Base-by-base conservation (phyloP, 768 basidiomycete genomes). In the Amanita fuliginea region DNA sequence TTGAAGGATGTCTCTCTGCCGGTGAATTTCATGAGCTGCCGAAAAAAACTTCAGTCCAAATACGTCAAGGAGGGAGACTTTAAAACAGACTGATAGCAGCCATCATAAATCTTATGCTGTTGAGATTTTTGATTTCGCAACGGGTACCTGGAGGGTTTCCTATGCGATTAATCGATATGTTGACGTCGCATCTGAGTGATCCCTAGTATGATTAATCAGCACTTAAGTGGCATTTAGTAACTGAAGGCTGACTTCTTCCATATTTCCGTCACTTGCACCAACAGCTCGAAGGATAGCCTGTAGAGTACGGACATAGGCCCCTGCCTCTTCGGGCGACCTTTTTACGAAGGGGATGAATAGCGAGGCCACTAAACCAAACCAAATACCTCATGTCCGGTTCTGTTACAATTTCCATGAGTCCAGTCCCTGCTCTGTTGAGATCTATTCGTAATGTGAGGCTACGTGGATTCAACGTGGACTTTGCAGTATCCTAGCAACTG, bases 51-150 rank as follows among this genome's bases (percentile, higher is more conserved):
- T 9, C 42, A 26, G 41, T 56, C 46, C n/a, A n/a, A 30, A 21
- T 42, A 24, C 32, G 13, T 2, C 11, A 11, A 32, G 43, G 3
- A 8, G 7, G 33, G 41, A 42, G 39, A 43, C 35, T 22, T 24
- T 46, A 11, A 21, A 39, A 67, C 77, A 13, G 51, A 96, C 95
- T 75, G 46, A 97, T 90, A 10, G 94, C 95, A 14, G 78, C 73
- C 63, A 77, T 77, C 68, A 92, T 83, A 63, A 85, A 92, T 54
- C 78, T 80, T 37, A 96, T 72, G 47, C 91, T 92, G 61, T 97
- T 97, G 37, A 99, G 74, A 58, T 99, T 99, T 66, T 99, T 99
- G 57, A 99, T 80, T 65, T 99, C 95, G 59, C 92, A 94, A 26
- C 95, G 81, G 1, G 86, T 95, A 2, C 93, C 83, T 1, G 68